Base-by-base conservation (phyloP, 2,329 filamentous ascomycete species). In the Thermoascus crustaceus region DNA sequence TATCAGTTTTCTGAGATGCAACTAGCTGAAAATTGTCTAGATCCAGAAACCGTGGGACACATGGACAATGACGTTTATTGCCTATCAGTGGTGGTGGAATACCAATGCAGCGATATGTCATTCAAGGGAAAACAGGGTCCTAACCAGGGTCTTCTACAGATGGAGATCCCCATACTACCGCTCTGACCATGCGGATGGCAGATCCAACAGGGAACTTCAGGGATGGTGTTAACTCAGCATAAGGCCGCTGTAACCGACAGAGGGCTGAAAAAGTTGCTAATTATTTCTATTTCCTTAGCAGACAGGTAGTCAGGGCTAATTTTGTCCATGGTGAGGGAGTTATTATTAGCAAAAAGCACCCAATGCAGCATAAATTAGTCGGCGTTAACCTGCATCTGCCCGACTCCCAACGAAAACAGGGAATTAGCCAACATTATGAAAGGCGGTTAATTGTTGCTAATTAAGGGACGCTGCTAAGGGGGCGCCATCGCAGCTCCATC, bases 361-460 rank as follows among this genome's bases (percentile, higher is more conserved):
- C n/a, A 17, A 26, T 35, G 20, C 16, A 20, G 32, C 19, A 6
- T 7, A 19, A 36, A 30, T 29, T 34, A 27, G 22, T 11, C 4
- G 22, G 14, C 16, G 23, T 18, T 18, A 22, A 5, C 17, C 11
- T n/a, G 6, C 19, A 32, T 5, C 23, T n/a, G 17, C 16, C 4
- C 18, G 14, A 7, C 7, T 30, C 16, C 9, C 31, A 30, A 38
- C 30, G 13, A 13, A 32, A 37, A 39, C 9, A 34, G 34, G 29
- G 19, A 24, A 40, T 40, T 44, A 40, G 24, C 7, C 7, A 18
- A 8, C 5, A 40, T 30, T 30, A 9, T 5, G 20, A n/a, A 18
- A 18, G 35, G 45, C 43, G 44, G 19, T 39, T 47, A 43, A 44
- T 14, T 46, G 35, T 35, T 42, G 37, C 46, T 46, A 48, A 48